A percentile compares a stretch with the other conserved stretches of the same genome.
Evolutionary conservation across 2,329 filamentous ascomycete genomes (phyloP).

Genomic region (Epichloe glyceriae): DNA sequence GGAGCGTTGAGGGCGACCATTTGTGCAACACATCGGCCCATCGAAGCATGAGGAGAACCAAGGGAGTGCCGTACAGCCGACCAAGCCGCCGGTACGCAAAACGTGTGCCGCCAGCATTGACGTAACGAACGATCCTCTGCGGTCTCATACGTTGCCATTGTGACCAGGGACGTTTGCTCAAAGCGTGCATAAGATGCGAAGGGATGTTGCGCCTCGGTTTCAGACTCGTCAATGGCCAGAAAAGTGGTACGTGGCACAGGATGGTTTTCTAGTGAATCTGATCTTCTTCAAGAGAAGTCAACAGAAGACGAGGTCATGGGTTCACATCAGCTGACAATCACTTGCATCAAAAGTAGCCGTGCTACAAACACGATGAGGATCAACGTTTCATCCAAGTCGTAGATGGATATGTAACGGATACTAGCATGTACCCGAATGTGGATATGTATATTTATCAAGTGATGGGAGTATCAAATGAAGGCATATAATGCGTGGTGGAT

Average conservation of each 20-base stretch:
- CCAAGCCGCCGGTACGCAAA: conserved; percentile 22
- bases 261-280: too few relatives aligned
- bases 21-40: conserved; percentile 32
- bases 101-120: conserved; percentile 17
- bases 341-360: too few relatives aligned
- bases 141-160: conserved; percentile 19
- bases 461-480: background rate
- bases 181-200: too few relatives aligned
- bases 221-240: too few relatives aligned
- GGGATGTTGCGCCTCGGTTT: too few relatives aligned
- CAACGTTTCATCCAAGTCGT: too few relatives aligned
- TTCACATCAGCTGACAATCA: background rate
- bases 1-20: conserved; percentile 28
- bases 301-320: background rate
- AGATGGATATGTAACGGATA: too few relatives aligned
- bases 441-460: background rate
- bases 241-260: too few relatives aligned
- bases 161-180: background rate
- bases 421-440: too few relatives aligned
- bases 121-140: conserved; percentile 16
- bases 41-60: conserved; percentile 16
- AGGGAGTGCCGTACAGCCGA: conserved; percentile 15
- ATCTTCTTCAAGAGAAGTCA: background rate
- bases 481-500: background rate
- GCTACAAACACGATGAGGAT: too few relatives aligned